Evolutionary conservation across 495 filamentous ascomycete genomes (phyloP).

Genomic region (Penicillium goetzii): DNA sequence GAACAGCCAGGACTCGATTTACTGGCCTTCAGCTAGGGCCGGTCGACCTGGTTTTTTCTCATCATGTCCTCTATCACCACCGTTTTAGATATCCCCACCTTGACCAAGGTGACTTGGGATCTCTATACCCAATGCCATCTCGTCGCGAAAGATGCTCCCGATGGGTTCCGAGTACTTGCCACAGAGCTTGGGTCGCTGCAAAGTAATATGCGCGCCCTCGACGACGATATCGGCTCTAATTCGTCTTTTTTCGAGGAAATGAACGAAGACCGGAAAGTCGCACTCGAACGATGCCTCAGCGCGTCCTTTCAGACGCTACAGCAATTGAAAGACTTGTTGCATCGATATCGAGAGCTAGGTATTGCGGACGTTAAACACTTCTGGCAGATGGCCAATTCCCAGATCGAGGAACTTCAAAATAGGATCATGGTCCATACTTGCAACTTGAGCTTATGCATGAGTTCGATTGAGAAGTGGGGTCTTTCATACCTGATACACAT

Average conservation of each 20-base stretch:
- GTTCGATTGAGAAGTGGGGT: neutral
- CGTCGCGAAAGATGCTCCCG: neutral
- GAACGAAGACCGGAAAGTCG: neutral
- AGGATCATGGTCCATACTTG: neutral
- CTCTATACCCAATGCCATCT: neutral
- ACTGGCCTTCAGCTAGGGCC: conserved; percentile 1
- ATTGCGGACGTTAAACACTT: neutral
- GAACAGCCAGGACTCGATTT: neutral
- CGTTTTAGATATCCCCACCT: neutral
- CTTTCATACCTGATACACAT: neutral
- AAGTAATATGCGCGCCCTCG: neutral
- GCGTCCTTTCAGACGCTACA: neutral
- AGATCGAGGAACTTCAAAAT: neutral
- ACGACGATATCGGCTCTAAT: neutral
- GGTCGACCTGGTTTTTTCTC: neutral
- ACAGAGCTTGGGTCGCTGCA: neutral
- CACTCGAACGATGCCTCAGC: neutral
- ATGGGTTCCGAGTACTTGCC: neutral
- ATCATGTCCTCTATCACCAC: neutral
- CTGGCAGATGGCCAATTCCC: neutral
- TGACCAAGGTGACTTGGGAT: neutral
- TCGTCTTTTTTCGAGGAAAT: neutral
- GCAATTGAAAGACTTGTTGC: neutral
- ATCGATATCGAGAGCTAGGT: neutral
- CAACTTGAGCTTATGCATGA: neutral